phyloP scores from a whole-genome alignment of 257 asterid genomes.

The Handroanthus guayacan region DNA sequence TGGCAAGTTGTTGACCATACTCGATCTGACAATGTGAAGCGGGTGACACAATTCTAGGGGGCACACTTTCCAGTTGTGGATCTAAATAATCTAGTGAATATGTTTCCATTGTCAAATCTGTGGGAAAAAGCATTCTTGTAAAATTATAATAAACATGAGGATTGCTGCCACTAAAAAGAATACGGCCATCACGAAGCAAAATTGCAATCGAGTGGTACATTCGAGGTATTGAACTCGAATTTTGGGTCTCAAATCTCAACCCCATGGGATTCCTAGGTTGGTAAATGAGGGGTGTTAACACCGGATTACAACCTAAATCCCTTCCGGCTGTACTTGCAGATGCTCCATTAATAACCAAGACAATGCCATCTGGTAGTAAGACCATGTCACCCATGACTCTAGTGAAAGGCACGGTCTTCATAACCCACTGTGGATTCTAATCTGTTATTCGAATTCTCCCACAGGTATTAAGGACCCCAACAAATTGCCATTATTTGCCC shows the following conservation, averaged over 20 bases:
- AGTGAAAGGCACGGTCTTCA: slow-evolving; percentile 39
- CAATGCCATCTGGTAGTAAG: slow-evolving; percentile 36
- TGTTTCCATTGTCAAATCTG: slow-evolving; percentile 43
- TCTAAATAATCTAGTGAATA: slow-evolving; percentile 49
- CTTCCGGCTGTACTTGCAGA: slow-evolving; percentile 35
- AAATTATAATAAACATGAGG: background rate
- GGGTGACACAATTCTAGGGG: too few relatives aligned
- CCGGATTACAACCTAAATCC: slow-evolving; percentile 24
- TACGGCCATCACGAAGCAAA: background rate
- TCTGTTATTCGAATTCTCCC: slow-evolving; percentile 37
- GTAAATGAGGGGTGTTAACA: slow-evolving; percentile 36
- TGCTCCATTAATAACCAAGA: slow-evolving; percentile 41
- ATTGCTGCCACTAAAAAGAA: background rate
- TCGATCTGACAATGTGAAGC: too few relatives aligned
- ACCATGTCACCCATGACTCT: slow-evolving; percentile 42
- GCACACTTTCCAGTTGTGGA: background rate
- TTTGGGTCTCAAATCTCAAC: slow-evolving; percentile 27
- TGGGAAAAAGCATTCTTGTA: slow-evolving; percentile 32
- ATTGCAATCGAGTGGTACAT: slow-evolving; percentile 38
- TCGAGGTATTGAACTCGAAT: slow-evolving; percentile 30
- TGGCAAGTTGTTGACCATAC: too few relatives aligned
- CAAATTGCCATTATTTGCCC: slow-evolving; percentile 28
- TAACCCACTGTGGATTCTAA: slow-evolving; percentile 35
- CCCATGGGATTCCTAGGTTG: slow-evolving; percentile 17
- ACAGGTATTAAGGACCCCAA: slow-evolving; percentile 32